A percentile compares a stretch with the other conserved stretches of the same genome.
phyloP scores from a whole-genome alignment of 1,284 basidiomycete genomes.

The Moesziomyces sp. region DNA sequence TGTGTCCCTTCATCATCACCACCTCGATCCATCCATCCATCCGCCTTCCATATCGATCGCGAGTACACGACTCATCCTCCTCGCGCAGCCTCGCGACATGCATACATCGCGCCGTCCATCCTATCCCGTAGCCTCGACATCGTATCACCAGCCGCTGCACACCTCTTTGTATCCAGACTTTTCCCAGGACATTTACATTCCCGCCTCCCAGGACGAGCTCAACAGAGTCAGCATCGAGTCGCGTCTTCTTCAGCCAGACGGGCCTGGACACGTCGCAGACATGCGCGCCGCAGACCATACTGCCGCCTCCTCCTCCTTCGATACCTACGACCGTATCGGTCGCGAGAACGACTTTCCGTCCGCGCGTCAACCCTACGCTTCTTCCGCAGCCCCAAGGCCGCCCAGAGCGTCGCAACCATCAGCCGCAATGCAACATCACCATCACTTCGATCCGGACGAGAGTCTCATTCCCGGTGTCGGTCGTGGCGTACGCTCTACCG shows the following conservation, averaged over 20 bases:
- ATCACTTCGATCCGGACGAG: slow-evolving; percentile 31
- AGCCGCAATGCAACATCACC: background rate
- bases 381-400: slow-evolving; percentile 4
- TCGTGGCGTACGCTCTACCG: slow-evolving; percentile 30
- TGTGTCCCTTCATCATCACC: background rate
- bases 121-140: slow-evolving; percentile 39
- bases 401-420: slow-evolving; percentile 6
- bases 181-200: slow-evolving; percentile 45
- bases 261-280: slow-evolving; percentile 17
- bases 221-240: slow-evolving; percentile 42
- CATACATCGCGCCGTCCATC: slow-evolving; percentile 20
- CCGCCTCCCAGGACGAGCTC: slow-evolving; percentile 39
- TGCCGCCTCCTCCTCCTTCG: slow-evolving; percentile 34
- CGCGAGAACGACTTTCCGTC: slow-evolving; percentile 29
- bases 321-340: slow-evolving; percentile 50
- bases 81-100: slow-evolving; percentile 8
- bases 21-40: slow-evolving; percentile 3
- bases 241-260: slow-evolving; percentile 25
- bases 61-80: background rate
- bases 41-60: background rate
- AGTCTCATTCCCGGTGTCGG: slow-evolving; percentile 54
- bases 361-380: slow-evolving; percentile 1
- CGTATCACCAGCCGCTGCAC: slow-evolving; percentile 31
- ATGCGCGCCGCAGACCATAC: slow-evolving; percentile 23
- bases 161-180: slow-evolving; percentile 22